A percentile compares a stretch with the other conserved stretches of the same genome.
Conservation (phyloP, 202 grass and related monocot species). For the Hordeum pubiflorum region DNA sequence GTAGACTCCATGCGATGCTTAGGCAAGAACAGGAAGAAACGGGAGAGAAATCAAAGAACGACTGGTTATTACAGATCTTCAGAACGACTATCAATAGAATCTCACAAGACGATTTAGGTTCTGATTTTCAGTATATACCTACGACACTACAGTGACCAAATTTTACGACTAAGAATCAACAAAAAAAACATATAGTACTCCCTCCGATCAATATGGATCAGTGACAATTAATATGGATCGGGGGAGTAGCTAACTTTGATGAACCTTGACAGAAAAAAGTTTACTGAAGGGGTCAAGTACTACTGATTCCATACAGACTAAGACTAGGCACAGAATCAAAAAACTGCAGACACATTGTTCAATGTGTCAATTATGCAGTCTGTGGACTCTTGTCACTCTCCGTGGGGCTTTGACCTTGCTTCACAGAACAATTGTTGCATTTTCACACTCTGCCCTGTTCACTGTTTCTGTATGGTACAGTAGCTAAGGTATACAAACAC, state of each 20-base stretch:
- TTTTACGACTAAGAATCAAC: no score
- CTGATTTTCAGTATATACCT: constrained; percentile 7
- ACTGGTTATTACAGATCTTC: neutral
- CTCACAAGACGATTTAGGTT: neutral
- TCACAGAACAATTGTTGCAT: neutral
- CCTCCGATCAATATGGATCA: no score
- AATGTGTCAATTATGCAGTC: neutral
- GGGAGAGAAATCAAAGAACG: neutral
- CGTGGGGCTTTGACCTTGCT: neutral
- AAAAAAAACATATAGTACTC: no score
- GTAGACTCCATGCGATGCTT: neutral
- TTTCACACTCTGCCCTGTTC: neutral
- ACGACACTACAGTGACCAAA: neutral
- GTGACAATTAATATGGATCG: neutral
- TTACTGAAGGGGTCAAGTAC: neutral
- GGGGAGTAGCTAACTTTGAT: neutral
- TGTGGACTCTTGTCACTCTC: neutral
- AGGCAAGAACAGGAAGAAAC: neutral
- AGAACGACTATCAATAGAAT: neutral
- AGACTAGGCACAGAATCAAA: neutral
- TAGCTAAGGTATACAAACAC: neutral
- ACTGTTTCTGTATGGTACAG: neutral
- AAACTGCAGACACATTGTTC: neutral
- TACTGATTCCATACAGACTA: neutral
- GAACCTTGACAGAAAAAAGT: neutral